A percentile compares a stretch with the other conserved stretches of the same genome.
These are phyloP conservation scores for Fragaria iinumae DNA, from an alignment of 306 rosid species.

Conservation along the genomic window DNA sequence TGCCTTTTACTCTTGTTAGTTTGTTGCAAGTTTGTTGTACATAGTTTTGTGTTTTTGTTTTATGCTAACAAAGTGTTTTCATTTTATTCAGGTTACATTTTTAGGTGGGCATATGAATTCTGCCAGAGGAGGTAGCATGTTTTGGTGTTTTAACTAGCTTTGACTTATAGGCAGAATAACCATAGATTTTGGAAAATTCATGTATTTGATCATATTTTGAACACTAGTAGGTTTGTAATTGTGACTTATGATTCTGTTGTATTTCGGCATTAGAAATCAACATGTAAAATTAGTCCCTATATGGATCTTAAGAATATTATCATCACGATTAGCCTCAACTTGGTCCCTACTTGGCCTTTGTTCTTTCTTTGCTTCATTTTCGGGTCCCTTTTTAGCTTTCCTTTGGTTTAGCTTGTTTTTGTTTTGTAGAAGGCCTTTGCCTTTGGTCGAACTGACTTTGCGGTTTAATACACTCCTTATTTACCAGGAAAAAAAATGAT, in stretches of 20 bases:
- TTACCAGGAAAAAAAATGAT: too few relatives aligned
- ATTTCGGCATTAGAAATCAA: neutral
- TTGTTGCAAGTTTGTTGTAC: neutral
- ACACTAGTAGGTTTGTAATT: neutral
- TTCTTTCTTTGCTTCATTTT: too few relatives aligned
- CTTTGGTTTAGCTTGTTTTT: too few relatives aligned
- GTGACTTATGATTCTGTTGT: slow-evolving; percentile 1
- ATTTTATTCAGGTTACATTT: neutral
- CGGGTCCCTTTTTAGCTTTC: too few relatives aligned
- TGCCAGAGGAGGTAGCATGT: neutral
- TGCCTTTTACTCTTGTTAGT: neutral
- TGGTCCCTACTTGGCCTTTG: too few relatives aligned
- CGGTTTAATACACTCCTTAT: too few relatives aligned
- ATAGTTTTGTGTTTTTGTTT: neutral
- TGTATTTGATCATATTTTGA: neutral
- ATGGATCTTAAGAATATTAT: too few relatives aligned
- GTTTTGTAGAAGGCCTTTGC: too few relatives aligned
- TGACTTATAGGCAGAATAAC: neutral
- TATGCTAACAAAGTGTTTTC: neutral
- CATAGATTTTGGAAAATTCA: neutral
- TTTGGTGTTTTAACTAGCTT: neutral
- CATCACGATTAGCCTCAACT: too few relatives aligned
- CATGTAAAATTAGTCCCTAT: neutral
- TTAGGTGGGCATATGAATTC: neutral
- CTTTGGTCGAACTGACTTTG: too few relatives aligned